Evolutionary conservation across 805 yeast genomes (phyloP).

Genomic region (Ogataea haglerorum): DNA sequence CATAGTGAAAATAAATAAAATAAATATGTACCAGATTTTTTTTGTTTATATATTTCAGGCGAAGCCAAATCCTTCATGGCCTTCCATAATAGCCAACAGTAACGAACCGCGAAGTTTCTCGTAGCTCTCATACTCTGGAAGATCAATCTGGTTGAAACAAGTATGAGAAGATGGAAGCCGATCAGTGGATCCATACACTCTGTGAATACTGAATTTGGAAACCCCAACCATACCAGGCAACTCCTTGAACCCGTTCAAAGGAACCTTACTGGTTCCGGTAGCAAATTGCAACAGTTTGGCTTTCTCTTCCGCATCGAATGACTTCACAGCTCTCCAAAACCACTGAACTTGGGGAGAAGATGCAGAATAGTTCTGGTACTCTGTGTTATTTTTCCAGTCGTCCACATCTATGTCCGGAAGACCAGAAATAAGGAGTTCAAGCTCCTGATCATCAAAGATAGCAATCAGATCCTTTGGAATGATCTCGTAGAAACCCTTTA

Average conservation of each 20-base stretch:
- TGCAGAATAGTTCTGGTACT: slow-evolving; percentile 75
- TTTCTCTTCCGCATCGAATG: slow-evolving; percentile 89
- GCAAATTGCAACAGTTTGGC: slow-evolving; percentile 94
- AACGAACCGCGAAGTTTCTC: slow-evolving; percentile 80
- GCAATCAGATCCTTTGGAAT: slow-evolving; percentile 80
- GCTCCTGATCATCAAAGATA: slow-evolving; percentile 92
- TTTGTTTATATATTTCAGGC: slow-evolving; percentile 36
- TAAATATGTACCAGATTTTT: not conserved
- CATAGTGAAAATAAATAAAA: slow-evolving; percentile 2
- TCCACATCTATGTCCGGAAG: slow-evolving; percentile 93
- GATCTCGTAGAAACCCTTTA: slow-evolving; percentile 85
- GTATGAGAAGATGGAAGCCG: slow-evolving; percentile 95
- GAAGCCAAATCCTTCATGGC: slow-evolving; percentile 93
- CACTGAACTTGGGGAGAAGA: slow-evolving; percentile 86
- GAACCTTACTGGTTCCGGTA: slow-evolving; percentile 96
- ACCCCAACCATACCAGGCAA: slow-evolving; percentile 84
- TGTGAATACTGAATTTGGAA: slow-evolving; percentile 81
- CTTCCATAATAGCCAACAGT: slow-evolving; percentile 85
- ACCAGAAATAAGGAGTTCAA: slow-evolving; percentile 89
- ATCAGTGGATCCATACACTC: slow-evolving; percentile 81
- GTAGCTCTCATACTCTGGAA: slow-evolving; percentile 90
- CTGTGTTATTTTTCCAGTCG: slow-evolving; percentile 90
- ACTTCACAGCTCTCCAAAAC: slow-evolving; percentile 97
- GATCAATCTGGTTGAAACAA: slow-evolving; percentile 90
- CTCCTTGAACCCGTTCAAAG: slow-evolving; percentile 88